Conservation (phyloP, 169 alveolate genomes). For the Cryptosporidium meleagridis region DNA sequence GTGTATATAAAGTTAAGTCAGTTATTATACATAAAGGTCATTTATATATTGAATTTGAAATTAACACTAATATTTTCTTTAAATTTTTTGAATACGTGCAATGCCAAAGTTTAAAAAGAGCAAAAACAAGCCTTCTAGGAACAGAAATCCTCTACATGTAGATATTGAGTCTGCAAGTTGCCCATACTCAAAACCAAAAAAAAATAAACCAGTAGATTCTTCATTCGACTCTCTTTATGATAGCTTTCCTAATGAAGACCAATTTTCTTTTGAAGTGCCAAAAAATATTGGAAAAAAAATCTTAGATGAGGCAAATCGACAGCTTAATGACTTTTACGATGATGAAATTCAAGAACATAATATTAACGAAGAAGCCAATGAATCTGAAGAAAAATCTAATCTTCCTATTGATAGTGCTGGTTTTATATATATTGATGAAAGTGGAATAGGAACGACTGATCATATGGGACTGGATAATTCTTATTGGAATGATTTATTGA, state of each 20-base stretch:
- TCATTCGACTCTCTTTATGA: conserved; percentile 28
- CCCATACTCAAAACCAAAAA: conserved; percentile 8
- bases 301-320: conserved; percentile 40
- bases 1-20: not conserved
- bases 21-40: not conserved
- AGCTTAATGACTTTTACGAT: conserved; percentile 20
- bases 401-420: conserved; percentile 74
- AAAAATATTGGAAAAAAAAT: conserved; percentile 25
- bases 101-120: conserved; percentile 49
- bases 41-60: not conserved
- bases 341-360: not conserved
- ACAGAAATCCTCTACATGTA: conserved; percentile 56
- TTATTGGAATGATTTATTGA: conserved; percentile 44
- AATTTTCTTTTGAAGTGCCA: conserved; percentile 26
- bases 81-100: not conserved
- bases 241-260: conserved; percentile 59
- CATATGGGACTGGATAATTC: conserved; percentile 36
- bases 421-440: conserved; percentile 20
- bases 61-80: not conserved
- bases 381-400: conserved; percentile 51
- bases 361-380: not conserved
- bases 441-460: conserved; percentile 4
- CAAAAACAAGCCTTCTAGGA: conserved; percentile 14
- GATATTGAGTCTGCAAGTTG: conserved; percentile 55
- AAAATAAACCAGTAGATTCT: not conserved